Evolutionary conservation across 179 eudicot species (phyloP).

Genomic region (Silene noctiflora): DNA sequence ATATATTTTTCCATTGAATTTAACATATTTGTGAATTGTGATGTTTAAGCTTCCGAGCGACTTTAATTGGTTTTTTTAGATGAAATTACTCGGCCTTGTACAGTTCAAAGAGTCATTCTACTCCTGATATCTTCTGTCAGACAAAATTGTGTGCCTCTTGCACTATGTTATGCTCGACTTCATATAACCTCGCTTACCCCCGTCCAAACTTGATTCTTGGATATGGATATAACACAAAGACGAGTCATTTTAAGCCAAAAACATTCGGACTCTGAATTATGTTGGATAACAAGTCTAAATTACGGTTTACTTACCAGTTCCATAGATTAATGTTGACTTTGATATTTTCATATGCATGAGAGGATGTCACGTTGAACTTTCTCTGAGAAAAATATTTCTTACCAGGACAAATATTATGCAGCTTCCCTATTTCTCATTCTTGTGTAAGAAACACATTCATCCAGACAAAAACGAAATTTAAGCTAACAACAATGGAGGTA

Average conservation of each 20-base stretch:
- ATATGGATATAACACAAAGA: neutral
- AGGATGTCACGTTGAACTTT: conserved; percentile 14
- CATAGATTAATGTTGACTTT: conserved; percentile 1
- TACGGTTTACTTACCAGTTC: too few species aligned
- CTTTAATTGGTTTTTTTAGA: too few species aligned
- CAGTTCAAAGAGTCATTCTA: too few species aligned
- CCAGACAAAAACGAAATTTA: neutral
- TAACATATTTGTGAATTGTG: neutral
- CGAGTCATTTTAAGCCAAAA: too few species aligned
- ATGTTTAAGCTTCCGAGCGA: too few species aligned
- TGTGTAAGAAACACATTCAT: conserved; percentile 1
- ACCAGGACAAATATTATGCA: neutral
- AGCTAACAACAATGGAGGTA: conserved; percentile 4
- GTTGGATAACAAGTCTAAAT: neutral
- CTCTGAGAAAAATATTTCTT: neutral
- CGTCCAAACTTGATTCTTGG: neutral
- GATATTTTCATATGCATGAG: neutral
- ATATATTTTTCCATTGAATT: conserved; percentile 10
- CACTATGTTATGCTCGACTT: neutral
- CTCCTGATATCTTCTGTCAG: neutral
- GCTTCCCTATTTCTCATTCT: neutral
- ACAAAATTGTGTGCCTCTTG: neutral
- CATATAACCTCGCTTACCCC: too few species aligned
- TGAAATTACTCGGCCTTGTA: too few species aligned
- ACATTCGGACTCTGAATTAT: too few species aligned